Conservation (phyloP, 306 rosid genomes). For the Gastrolobium villosum region DNA sequence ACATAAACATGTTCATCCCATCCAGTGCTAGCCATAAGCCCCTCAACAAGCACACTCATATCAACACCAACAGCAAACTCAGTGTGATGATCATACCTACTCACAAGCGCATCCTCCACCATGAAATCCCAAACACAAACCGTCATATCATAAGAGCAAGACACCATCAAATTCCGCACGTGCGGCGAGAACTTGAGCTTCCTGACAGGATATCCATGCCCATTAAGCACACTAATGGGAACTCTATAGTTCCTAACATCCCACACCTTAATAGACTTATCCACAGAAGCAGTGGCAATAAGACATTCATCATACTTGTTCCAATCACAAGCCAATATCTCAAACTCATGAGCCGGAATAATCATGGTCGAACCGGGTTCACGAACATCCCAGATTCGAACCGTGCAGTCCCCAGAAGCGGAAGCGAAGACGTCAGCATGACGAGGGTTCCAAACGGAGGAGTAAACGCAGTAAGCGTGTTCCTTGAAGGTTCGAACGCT, state of each 20-base stretch:
- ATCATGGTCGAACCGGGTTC: constrained; percentile 89
- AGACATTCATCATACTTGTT: constrained; percentile 90
- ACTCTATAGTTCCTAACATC: constrained; percentile 73
- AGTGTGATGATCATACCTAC: constrained; percentile 85
- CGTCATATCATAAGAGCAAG: constrained; percentile 92
- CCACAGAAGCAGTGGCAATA: constrained; percentile 84
- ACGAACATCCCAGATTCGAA: constrained; percentile 91
- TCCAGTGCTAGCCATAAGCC: constrained; percentile 88
- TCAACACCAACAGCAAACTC: constrained; percentile 96
- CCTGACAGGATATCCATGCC: constrained; percentile 87
- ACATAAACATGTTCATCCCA: constrained; percentile 97
- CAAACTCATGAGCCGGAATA: constrained; percentile 79
- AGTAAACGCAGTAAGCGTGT: constrained; percentile 91
- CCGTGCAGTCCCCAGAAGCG: constrained; percentile 93
- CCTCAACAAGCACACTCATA: constrained; percentile 93
- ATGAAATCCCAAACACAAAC: constrained; percentile 92
- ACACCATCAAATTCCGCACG: constrained; percentile 65
- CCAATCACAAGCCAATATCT: constrained; percentile 86
- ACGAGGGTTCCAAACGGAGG: constrained; percentile 94
- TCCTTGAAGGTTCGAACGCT: constrained; percentile 88
- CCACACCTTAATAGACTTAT: constrained; percentile 88
- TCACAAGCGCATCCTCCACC: constrained; percentile 92
- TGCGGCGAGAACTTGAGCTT: constrained; percentile 88
- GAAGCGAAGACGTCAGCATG: constrained; percentile 94
- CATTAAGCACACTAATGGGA: constrained; percentile 78